Evolutionary conservation across 176 grass and related monocot species (phyloP).

Genomic region (Oryza meridionalis): DNA sequence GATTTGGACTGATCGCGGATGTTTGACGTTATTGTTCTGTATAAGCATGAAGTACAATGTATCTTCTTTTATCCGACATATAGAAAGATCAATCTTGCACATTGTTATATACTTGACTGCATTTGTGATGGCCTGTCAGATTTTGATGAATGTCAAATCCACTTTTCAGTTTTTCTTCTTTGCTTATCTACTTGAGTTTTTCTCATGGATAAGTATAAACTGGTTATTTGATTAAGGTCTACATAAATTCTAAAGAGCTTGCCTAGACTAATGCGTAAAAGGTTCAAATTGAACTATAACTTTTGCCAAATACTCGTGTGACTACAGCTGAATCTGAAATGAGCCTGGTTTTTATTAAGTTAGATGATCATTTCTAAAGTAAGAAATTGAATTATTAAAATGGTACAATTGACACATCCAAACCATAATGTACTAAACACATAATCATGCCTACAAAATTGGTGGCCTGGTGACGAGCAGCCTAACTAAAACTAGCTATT

Average conservation of each 20-base stretch:
- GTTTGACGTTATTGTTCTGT: slow-evolving; percentile 37
- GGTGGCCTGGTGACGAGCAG: background rate
- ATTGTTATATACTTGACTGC: slow-evolving; percentile 25
- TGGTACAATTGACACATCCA: background rate
- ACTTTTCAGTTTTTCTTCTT: slow-evolving; percentile 34
- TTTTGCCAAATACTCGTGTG: slow-evolving; percentile 1
- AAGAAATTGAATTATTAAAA: background rate
- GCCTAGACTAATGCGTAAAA: background rate
- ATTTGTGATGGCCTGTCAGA: slow-evolving; percentile 37
- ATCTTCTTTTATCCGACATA: slow-evolving; percentile 58
- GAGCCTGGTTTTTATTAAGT: background rate
- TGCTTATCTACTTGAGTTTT: slow-evolving; percentile 30
- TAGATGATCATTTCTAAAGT: background rate
- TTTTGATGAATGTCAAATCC: slow-evolving; percentile 59
- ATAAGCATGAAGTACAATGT: slow-evolving; percentile 51
- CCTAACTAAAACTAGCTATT: slow-evolving; percentile 22
- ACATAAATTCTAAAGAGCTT: slow-evolving; percentile 1
- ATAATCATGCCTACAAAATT: slow-evolving; percentile 18
- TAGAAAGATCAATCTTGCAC: slow-evolving; percentile 56
- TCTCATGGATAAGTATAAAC: slow-evolving; percentile 22
- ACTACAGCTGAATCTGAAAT: slow-evolving; percentile 1
- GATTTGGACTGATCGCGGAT: slow-evolving; percentile 80
- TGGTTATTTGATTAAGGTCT: background rate
- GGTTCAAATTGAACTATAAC: background rate
- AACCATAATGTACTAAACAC: slow-evolving; percentile 2